These are phyloP conservation scores for Heritiera fomes DNA, from an alignment of 345 rosid genomes.

Conservation along the genomic window DNA sequence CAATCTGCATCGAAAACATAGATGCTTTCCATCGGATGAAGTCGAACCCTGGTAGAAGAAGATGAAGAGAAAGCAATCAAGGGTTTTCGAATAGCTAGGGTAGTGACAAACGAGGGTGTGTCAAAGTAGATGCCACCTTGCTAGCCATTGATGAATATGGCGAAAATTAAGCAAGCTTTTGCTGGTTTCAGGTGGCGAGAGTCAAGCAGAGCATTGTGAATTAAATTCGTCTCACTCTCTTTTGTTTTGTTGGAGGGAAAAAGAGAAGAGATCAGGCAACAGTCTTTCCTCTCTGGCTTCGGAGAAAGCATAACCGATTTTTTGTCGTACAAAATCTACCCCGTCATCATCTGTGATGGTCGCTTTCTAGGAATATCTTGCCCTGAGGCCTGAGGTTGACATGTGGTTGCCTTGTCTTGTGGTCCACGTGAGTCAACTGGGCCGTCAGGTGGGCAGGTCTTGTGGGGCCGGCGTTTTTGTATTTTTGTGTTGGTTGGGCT, in stretches of 20 bases:
- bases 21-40: slow-evolving; percentile 33
- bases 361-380: not conserved
- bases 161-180: not conserved
- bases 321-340: slow-evolving; percentile 34
- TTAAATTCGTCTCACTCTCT: slow-evolving; percentile 8
- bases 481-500: not conserved
- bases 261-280: no score
- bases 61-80: slow-evolving; percentile 31
- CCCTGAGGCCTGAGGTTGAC: not conserved
- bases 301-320: slow-evolving; percentile 14
- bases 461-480: not conserved
- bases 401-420: slow-evolving; percentile 18
- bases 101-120: slow-evolving; percentile 53
- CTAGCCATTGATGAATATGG: slow-evolving; percentile 34
- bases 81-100: slow-evolving; percentile 44
- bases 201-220: slow-evolving; percentile 9
- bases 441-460: not conserved
- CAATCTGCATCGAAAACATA: slow-evolving; percentile 40
- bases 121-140: slow-evolving; percentile 57
- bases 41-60: slow-evolving; percentile 36
- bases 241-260: slow-evolving; percentile 46
- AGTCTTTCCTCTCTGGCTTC: no score
- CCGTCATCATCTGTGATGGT: slow-evolving; percentile 34
- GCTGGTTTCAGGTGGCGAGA: slow-evolving; percentile 24
- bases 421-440: slow-evolving; percentile 8